Conservation (phyloP, 1,139 yeast genomes). For the Geotrichum australiense region DNA sequence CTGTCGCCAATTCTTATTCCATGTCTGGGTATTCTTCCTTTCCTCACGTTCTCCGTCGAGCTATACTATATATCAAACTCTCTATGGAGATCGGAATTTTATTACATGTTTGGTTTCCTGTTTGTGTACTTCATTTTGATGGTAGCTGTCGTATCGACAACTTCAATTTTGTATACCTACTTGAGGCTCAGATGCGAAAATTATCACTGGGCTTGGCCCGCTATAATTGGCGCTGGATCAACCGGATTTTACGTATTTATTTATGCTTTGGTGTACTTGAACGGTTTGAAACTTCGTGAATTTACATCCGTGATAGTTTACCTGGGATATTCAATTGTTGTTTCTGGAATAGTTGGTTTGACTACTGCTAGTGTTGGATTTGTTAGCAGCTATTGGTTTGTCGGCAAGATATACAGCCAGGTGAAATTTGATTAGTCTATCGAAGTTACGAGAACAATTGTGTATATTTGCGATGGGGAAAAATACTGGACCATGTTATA, state of each 20-base stretch:
- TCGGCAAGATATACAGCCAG: conserved; percentile 71
- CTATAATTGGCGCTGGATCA: conserved; percentile 84
- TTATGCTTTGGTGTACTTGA: conserved; percentile 58
- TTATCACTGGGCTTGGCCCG: conserved; percentile 97
- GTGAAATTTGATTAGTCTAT: conserved; percentile 77
- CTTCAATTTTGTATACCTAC: conserved; percentile 73
- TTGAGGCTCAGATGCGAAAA: conserved; percentile 84
- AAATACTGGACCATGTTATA: no score
- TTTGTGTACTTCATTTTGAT: conserved; percentile 79
- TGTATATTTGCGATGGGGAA: no score
- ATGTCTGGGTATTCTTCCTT: conserved; percentile 84
- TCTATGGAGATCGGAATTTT: conserved; percentile 88
- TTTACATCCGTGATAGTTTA: conserved; percentile 71
- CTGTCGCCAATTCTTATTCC: conserved; percentile 61
- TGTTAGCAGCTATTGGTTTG: conserved; percentile 63
- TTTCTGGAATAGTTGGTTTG: conserved; percentile 65
- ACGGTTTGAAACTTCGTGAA: conserved; percentile 61
- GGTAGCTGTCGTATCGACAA: conserved; percentile 77
- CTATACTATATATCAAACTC: conserved; percentile 83
- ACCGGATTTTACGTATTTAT: conserved; percentile 77
- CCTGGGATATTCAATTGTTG: conserved; percentile 71
- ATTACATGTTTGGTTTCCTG: conserved; percentile 95
- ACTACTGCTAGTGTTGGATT: conserved; percentile 89
- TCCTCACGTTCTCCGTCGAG: conserved; percentile 90
- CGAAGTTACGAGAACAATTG: no score